Evolutionary conservation across 306 rosid species (phyloP), one percentile per base, ranked within the genome.

Genomic region (Malus orientalis): DNA sequence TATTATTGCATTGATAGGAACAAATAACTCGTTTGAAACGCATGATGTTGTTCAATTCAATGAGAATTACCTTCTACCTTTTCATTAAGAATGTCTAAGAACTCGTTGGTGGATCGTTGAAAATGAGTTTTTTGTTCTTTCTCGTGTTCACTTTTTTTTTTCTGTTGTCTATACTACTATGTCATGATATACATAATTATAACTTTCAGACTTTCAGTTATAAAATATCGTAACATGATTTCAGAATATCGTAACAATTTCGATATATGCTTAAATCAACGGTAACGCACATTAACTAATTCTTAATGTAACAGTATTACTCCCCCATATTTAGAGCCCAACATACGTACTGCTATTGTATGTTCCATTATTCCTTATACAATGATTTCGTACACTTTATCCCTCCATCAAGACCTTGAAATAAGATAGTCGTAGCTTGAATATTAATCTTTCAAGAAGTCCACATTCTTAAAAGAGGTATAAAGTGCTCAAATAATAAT

Each of bases 401-500:
- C 67, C 83, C 87, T 30, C 68, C 29, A 40, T 19, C 54, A 69
- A 78, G 67, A 60, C 74, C 77, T 74, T 53, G 38, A 54, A 27
- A 68, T 70, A 71, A 62, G 76, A 45, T 61, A 79, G 58, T 38
- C 36, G 14, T 49, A 77, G 77, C 84, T 81, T 74, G 30, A 73
- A 77, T 71, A 58, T 64, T 67, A 64, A 83, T 66, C 79, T 79
- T 76, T 36, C 79, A 73, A 83, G 61, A 19, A 62, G 5, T 4
- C 32, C 67, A 12, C 76, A 75, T 69, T 66, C 70, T 77, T 78
- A 53, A 51, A 71, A 67, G 81, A 77, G 74, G 83, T 86, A 76
- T 79, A 86, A 90, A 80, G 86, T 77, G 83, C 18, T 25, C 74
- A 81, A 70, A 70, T 44, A 38, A 84, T 78, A 74, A 79, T 67